Base-by-base conservation (phyloP, 2,329 filamentous ascomycete species). In the Lachnellula occidentalis region DNA sequence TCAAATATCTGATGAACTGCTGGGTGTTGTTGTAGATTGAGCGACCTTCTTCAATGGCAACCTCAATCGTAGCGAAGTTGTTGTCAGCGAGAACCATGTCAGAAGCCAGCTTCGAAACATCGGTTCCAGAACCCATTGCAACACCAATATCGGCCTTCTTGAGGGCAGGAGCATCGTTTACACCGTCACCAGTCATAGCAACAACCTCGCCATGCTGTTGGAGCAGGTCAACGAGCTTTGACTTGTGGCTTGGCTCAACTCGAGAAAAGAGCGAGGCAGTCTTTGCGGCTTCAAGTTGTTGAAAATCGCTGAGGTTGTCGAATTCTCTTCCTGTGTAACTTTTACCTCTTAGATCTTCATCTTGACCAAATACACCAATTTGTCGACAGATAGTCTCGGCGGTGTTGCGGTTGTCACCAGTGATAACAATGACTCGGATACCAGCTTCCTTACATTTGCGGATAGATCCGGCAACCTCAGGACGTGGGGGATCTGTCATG, bases 1-100 rank as follows among this genome's bases (percentile, higher is more conserved):
- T 99, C 58, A 99, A 82, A 72, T 99, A 99, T 48, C 95, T 90
- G 74, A 99, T 99, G 74, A 99, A 99, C 72, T 99, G 94, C 71
- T 99, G 94, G 5, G 94, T 99, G 79, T 99, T 99, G 85, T 94
- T 97, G 82, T 96, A 99, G 74, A 99, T 99, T 60, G 92, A 92
- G 59, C 94, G 88, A 51, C 94, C 94, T 74, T 99, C 94, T 71
- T 99, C 94, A 60, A 99, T 92, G 48, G 94, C 94, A 53, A 90
- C 80, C 71, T 96, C 90, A 64, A 99, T 99, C 3, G 94, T 99
- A 58, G 94, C 94, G 72, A 99, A 99, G 78, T 99, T 99, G 75
- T 96, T 91, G 74, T 99, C 95, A 24, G 92, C 90, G 50, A 99
- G 86, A 50, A 99, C 92, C 94, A 99, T 99, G 71, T 99, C 94